phyloP scores from a whole-genome alignment of 495 filamentous ascomycete species.

The Trichoderma asperelloides region DNA sequence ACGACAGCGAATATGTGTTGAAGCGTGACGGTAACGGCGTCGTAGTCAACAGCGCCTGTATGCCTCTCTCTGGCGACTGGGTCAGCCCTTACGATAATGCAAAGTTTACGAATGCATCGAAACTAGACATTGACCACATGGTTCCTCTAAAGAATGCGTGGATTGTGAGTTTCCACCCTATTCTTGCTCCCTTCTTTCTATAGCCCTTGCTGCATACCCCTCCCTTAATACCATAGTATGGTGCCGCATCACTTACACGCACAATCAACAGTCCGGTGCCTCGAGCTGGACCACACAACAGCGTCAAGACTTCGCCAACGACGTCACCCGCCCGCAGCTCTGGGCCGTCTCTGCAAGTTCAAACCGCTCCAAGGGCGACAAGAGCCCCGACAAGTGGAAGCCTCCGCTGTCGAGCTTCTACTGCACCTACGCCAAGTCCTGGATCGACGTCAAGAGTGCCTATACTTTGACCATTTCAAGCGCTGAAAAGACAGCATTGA shows the following conservation, averaged over 20 bases:
- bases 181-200: neutral
- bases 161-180: constrained; percentile 40
- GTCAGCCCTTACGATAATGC: constrained; percentile 58
- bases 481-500: constrained; percentile 54
- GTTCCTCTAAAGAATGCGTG: constrained; percentile 68
- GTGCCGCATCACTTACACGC: neutral
- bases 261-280: constrained; percentile 37
- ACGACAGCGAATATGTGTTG: constrained; percentile 53
- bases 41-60: constrained; percentile 39
- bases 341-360: constrained; percentile 67
- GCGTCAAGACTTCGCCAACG: constrained; percentile 63
- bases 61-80: constrained; percentile 53
- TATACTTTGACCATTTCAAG: constrained; percentile 50
- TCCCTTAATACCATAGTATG: neutral
- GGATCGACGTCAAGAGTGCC: constrained; percentile 58
- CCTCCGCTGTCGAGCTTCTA: constrained; percentile 57
- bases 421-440: constrained; percentile 67
- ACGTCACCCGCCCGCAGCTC: constrained; percentile 59
- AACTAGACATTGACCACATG: constrained; percentile 70
- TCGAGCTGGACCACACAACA: constrained; percentile 50
- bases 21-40: constrained; percentile 59
- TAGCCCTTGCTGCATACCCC: neutral
- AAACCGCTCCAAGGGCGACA: constrained; percentile 60
- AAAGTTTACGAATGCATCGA: constrained; percentile 54
- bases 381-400: constrained; percentile 65